Conservation (phyloP, 345 rosid genomes). For the Raphanus raphanistrum region DNA sequence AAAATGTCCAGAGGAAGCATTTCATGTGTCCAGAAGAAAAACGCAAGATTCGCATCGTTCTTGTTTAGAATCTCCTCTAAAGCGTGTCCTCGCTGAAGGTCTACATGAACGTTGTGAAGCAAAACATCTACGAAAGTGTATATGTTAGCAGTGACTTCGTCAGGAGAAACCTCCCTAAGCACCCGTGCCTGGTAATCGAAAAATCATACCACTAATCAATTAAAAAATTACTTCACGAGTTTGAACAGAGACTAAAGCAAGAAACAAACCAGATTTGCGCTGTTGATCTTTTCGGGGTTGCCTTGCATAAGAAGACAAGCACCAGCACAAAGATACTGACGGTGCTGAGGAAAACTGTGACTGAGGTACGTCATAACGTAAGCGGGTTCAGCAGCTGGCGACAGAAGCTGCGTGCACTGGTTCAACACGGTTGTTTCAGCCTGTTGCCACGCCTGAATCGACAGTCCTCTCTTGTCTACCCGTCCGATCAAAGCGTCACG, state of each 20-base stretch:
- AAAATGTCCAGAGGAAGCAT: slow-evolving; percentile 93
- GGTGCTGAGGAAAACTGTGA: slow-evolving; percentile 79
- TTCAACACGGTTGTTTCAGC: slow-evolving; percentile 82
- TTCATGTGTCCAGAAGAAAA: slow-evolving; percentile 88
- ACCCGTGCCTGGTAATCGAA: slow-evolving; percentile 64
- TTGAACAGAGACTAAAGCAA: slow-evolving; percentile 13
- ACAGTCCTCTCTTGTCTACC: slow-evolving; percentile 64
- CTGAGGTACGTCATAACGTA: slow-evolving; percentile 77
- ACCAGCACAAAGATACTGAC: slow-evolving; percentile 91
- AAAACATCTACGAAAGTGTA: slow-evolving; percentile 95
- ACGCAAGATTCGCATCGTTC: slow-evolving; percentile 70
- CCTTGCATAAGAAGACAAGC: slow-evolving; percentile 96
- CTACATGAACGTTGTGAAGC: slow-evolving; percentile 77
- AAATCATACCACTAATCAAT: slow-evolving; percentile 26
- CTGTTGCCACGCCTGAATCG: slow-evolving; percentile 91
- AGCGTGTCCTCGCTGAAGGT: slow-evolving; percentile 73
- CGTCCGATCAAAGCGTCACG: slow-evolving; percentile 70
- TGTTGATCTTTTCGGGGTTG: slow-evolving; percentile 86
- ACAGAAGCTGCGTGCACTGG: slow-evolving; percentile 92
- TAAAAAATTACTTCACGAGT: slow-evolving; percentile 9
- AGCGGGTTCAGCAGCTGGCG: slow-evolving; percentile 75
- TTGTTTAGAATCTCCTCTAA: slow-evolving; percentile 70
- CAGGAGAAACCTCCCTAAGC: slow-evolving; percentile 88
- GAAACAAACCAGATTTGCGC: slow-evolving; percentile 66
- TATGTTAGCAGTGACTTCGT: slow-evolving; percentile 92